A percentile compares a stretch with the other conserved stretches of the same genome.
phyloP scores from a whole-genome alignment of 2,329 filamentous ascomycete genomes.

The Fusarium oxysporum region DNA sequence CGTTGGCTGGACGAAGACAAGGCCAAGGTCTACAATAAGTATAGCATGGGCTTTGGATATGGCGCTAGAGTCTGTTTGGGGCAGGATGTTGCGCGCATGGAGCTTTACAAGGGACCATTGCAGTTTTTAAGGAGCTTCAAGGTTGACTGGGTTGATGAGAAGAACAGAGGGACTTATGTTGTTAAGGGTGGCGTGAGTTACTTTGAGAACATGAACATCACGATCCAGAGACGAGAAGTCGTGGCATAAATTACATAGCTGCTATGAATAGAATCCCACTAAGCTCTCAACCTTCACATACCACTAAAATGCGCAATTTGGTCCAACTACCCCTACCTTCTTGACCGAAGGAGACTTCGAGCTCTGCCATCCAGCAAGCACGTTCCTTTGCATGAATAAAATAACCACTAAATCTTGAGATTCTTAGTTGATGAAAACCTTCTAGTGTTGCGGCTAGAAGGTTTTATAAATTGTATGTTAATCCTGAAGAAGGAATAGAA shows the following conservation, averaged over 20 bases:
- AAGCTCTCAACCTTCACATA: accelerated
- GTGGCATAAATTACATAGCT: not conserved
- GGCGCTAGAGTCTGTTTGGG: slow-evolving; percentile 58
- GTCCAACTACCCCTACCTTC: too few relatives aligned
- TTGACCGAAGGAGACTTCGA: accelerated
- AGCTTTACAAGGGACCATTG: slow-evolving; percentile 49
- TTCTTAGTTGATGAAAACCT: too few relatives aligned
- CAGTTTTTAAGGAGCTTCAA: slow-evolving; percentile 34
- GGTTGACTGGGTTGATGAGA: slow-evolving; percentile 13
- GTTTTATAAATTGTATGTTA: not conserved
- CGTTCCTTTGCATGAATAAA: not conserved
- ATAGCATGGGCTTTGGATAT: slow-evolving; percentile 52
- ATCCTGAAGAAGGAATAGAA: too few relatives aligned
- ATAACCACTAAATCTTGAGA: too few relatives aligned
- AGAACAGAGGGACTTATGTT: slow-evolving; percentile 22
- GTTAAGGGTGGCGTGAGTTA: slow-evolving; percentile 37
- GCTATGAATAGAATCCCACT: accelerated
- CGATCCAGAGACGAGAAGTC: slow-evolving; percentile 10
- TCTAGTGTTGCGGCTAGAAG: accelerated
- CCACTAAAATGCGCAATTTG: accelerated
- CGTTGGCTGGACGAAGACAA: slow-evolving; percentile 53
- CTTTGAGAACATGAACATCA: slow-evolving; percentile 32
- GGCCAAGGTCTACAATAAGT: slow-evolving; percentile 46
- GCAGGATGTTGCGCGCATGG: slow-evolving; percentile 57
- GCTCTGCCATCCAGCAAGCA: too few relatives aligned